phyloP scores from a whole-genome alignment of 495 filamentous ascomycete species.

The Talaromyces trachyspermus region DNA sequence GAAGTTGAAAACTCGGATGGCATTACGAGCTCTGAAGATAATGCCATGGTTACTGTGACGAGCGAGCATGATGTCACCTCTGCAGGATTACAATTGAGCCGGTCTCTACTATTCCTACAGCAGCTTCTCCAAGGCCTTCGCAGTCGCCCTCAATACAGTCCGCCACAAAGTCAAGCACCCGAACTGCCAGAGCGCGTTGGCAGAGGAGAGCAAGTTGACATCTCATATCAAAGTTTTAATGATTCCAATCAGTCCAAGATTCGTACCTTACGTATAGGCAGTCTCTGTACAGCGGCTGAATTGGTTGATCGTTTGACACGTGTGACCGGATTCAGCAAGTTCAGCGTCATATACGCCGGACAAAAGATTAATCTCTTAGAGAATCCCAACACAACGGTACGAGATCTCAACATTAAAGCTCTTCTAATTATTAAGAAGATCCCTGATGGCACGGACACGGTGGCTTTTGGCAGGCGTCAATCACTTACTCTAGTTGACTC shows the following conservation, averaged over 20 bases:
- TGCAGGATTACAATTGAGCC: constrained; percentile 56
- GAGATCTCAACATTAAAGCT: constrained; percentile 41
- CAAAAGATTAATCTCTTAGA: constrained; percentile 39
- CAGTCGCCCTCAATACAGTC: constrained; percentile 45
- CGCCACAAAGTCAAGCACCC: constrained; percentile 31
- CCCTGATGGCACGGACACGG: constrained; percentile 28
- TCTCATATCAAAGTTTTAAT: constrained; percentile 70
- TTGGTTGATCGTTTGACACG: constrained; percentile 55
- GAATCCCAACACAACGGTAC: constrained; percentile 28
- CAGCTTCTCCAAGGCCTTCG: constrained; percentile 49
- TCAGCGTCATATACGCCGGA: constrained; percentile 47
- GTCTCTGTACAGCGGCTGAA: constrained; percentile 60
- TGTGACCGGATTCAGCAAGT: constrained; percentile 64
- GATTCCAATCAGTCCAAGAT: constrained; percentile 49
- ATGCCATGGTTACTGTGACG: constrained; percentile 41
- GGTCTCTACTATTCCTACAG: constrained; percentile 54
- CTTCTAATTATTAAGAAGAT: constrained; percentile 50
- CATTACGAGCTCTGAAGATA: constrained; percentile 35
- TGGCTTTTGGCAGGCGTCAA: constrained; percentile 20
- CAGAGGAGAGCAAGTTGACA: constrained; percentile 53
- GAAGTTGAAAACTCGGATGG: constrained; percentile 44
- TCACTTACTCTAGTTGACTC: constrained; percentile 51
- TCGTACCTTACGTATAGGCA: constrained; percentile 52
- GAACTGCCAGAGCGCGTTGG: constrained; percentile 31
- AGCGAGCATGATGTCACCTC: constrained; percentile 34